These are phyloP conservation scores for Aechmea fasciata DNA, from an alignment of 176 grass and related monocot species.

Conservation along the genomic window DNA sequence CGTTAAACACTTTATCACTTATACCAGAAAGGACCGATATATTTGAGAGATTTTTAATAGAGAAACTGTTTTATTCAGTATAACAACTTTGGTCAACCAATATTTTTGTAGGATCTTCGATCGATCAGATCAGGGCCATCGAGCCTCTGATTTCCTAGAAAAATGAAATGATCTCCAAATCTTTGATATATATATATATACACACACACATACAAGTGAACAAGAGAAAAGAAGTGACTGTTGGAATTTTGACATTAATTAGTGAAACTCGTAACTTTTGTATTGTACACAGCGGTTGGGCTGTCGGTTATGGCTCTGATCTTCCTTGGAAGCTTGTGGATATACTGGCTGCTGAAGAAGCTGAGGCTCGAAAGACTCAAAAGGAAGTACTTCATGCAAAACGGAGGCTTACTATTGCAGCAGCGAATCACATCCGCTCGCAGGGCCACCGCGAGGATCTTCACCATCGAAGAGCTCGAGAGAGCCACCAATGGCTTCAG, in stretches of 20 bases:
- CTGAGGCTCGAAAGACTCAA: conserved; percentile 23
- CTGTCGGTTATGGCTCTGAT: conserved; percentile 21
- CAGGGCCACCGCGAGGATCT: conserved; percentile 30
- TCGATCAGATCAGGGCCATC: no score
- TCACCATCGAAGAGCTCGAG: conserved; percentile 36
- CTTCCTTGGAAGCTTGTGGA: conserved; percentile 31
- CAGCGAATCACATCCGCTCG: conserved; percentile 31
- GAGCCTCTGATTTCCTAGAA: no score
- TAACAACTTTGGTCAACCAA: no score
- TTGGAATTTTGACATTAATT: not conserved
- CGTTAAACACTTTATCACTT: no score
- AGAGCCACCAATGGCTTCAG: conserved; percentile 42
- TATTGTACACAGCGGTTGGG: conserved; percentile 17
- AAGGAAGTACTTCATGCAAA: conserved; percentile 35
- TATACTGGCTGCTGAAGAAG: conserved; percentile 32
- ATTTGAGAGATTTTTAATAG: no score
- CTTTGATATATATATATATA: no score
- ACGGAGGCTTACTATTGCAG: conserved; percentile 43
- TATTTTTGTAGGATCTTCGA: no score
- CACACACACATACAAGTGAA: no score
- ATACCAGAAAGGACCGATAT: no score
- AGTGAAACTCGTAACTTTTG: not conserved
- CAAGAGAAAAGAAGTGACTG: no score
- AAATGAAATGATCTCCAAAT: no score
- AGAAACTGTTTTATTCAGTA: no score